Evolutionary conservation across 768 basidiomycete genomes (phyloP).

Genomic region (Mycena filopes): DNA sequence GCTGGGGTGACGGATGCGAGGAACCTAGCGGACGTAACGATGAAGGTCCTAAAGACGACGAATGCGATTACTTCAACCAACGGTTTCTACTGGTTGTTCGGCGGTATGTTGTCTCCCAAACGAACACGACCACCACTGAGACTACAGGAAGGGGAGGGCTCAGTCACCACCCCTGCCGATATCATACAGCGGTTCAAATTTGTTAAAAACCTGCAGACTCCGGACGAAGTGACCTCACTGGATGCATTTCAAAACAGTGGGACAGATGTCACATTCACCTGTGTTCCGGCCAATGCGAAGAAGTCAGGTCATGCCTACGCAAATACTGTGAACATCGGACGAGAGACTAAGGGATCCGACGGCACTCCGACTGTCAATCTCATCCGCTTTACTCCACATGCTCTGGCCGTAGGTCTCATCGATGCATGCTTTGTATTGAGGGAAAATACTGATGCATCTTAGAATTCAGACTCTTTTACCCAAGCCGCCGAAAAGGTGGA

Average conservation of each 20-base stretch:
- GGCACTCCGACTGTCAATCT: neutral
- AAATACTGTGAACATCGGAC: neutral
- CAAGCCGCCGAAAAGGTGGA: neutral
- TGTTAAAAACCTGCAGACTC: neutral
- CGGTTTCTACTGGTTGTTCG: neutral
- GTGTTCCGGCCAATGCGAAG: neutral
- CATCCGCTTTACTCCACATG: neutral
- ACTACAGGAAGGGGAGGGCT: neutral
- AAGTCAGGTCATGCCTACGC: too few species aligned
- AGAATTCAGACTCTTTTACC: neutral
- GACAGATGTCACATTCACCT: neutral
- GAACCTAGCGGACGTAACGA: neutral
- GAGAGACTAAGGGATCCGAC: neutral
- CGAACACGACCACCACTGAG: neutral
- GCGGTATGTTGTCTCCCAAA: neutral
- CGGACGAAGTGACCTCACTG: neutral
- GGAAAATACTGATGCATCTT: neutral
- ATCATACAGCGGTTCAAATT: neutral
- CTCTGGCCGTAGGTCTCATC: too few species aligned
- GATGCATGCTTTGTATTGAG: too few species aligned
- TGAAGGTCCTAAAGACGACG: neutral
- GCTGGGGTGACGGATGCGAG: neutral
- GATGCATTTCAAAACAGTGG: neutral
- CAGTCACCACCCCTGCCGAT: neutral
- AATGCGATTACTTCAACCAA: neutral